phyloP scores from a whole-genome alignment of 371 early-diverging fungal species.

The Phascolomyces articulosus region DNA sequence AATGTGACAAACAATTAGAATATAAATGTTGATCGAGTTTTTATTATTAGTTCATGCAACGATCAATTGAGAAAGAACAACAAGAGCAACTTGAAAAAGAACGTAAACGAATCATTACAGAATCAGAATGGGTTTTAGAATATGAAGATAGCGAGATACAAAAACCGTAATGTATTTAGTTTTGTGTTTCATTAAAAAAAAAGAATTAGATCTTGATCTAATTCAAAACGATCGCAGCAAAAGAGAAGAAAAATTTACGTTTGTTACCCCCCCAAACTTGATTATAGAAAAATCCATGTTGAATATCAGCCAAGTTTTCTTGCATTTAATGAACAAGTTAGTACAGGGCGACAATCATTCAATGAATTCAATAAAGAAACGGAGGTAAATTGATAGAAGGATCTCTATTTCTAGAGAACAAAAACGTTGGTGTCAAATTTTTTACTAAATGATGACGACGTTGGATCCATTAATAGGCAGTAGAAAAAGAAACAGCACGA shows the following conservation, averaged over 20 bases:
- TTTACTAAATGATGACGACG: too few relatives aligned
- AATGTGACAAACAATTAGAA: neutral
- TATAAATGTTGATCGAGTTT: neutral
- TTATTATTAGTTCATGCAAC: constrained; percentile 57
- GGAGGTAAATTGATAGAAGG: constrained; percentile 33
- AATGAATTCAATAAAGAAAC: constrained; percentile 51
- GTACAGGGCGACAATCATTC: constrained; percentile 52
- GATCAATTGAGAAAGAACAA: constrained; percentile 50
- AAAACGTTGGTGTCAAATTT: too few relatives aligned
- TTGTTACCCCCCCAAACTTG: too few relatives aligned
- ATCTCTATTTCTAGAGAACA: too few relatives aligned
- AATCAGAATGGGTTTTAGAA: constrained; percentile 61
- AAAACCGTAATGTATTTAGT: constrained; percentile 48
- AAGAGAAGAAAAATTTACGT: too few relatives aligned
- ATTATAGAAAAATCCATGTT: constrained; percentile 51
- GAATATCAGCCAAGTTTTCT: constrained; percentile 58
- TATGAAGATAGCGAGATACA: constrained; percentile 40
- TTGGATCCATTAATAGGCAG: neutral
- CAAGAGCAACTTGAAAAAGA: constrained; percentile 45
- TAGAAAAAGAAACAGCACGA: constrained; percentile 11
- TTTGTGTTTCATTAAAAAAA: too few relatives aligned
- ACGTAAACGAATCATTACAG: constrained; percentile 55
- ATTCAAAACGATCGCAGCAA: too few relatives aligned
- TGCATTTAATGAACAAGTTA: constrained; percentile 35
- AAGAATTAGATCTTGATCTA: too few relatives aligned